Evolutionary conservation across 257 asterid species (phyloP).

Genomic region (Nicotiana otophora): DNA sequence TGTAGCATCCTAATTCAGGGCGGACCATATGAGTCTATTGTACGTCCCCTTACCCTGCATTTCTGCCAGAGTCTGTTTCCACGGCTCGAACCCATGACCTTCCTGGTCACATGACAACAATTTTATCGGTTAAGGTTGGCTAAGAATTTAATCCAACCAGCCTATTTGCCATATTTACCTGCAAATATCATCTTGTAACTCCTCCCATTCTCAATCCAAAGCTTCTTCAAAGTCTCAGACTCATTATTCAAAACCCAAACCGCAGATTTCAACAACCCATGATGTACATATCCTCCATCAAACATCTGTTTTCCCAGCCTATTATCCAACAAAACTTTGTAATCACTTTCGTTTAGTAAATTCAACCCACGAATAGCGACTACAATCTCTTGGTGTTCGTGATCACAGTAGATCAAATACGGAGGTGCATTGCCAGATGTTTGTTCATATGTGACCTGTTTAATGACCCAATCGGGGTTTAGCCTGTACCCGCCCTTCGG

Average conservation of each 20-base stretch:
- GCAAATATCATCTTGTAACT: slow-evolving; percentile 71
- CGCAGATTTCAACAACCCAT: slow-evolving; percentile 84
- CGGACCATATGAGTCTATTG: too few species aligned
- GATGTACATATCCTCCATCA: slow-evolving; percentile 91
- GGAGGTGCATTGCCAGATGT: slow-evolving; percentile 72
- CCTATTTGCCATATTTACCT: slow-evolving; percentile 22
- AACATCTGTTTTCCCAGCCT: slow-evolving; percentile 84
- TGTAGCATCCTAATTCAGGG: too few species aligned
- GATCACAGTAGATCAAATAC: slow-evolving; percentile 71
- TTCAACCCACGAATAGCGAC: slow-evolving; percentile 81
- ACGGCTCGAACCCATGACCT: too few species aligned
- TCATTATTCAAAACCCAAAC: slow-evolving; percentile 67
- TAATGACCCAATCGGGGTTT: slow-evolving; percentile 68
- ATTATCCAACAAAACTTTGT: slow-evolving; percentile 64
- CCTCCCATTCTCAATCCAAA: slow-evolving; percentile 77
- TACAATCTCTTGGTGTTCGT: slow-evolving; percentile 60
- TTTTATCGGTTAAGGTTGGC: fast-evolving
- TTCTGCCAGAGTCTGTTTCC: too few species aligned
- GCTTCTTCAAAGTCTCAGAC: slow-evolving; percentile 51
- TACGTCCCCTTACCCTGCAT: too few species aligned
- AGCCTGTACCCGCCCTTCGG: slow-evolving; percentile 60
- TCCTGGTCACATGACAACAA: fast-evolving
- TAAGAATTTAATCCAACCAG: neutral
- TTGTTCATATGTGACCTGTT: slow-evolving; percentile 71
- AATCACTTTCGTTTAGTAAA: slow-evolving; percentile 64